Evolutionary conservation across 2,329 filamentous ascomycete species (phyloP).

Genomic region (Venturiaceae sp.): DNA sequence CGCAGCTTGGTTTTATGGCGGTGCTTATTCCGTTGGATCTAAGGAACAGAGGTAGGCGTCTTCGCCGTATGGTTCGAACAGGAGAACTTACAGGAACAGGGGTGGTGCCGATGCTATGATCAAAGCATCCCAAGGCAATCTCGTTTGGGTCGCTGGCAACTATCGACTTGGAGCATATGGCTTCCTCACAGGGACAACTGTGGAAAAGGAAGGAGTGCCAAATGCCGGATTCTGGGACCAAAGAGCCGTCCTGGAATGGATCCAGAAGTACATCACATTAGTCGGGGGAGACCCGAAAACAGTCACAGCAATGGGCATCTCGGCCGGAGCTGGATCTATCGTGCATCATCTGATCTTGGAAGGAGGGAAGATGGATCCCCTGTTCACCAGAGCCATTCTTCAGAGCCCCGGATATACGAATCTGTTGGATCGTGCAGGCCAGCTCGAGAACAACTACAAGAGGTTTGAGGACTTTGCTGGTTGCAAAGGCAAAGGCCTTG

Average conservation of each 20-base stretch:
- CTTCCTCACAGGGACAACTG: conserved; percentile 34
- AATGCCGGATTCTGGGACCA: conserved; percentile 33
- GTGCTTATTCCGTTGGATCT: background rate
- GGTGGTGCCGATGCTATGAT: background rate
- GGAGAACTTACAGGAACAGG: background rate
- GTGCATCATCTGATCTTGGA: conserved; percentile 39
- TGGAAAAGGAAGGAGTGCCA: conserved; percentile 31
- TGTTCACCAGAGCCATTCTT: conserved; percentile 29
- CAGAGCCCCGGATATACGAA: conserved; percentile 15
- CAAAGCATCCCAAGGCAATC: conserved; percentile 22
- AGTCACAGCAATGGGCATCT: conserved; percentile 42
- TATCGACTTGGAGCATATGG: conserved; percentile 36
- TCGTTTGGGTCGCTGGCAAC: conserved; percentile 39
- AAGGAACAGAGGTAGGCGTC: conserved; percentile 1
- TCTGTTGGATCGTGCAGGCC: background rate
- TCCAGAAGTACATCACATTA: conserved; percentile 34
- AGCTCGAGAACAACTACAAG: conserved; percentile 1
- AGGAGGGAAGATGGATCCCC: conserved; percentile 32
- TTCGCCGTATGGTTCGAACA: background rate
- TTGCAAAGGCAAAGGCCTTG: conserved; percentile 1
- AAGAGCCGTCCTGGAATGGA: conserved; percentile 38
- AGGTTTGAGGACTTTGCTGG: conserved; percentile 1
- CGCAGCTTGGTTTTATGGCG: conserved; percentile 1
- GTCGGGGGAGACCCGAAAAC: conserved; percentile 37
- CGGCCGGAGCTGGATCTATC: conserved; percentile 41